These are phyloP conservation scores for Flaveria trinervia DNA, from an alignment of 129 eudicot genomes.

Conservation along the genomic window DNA sequence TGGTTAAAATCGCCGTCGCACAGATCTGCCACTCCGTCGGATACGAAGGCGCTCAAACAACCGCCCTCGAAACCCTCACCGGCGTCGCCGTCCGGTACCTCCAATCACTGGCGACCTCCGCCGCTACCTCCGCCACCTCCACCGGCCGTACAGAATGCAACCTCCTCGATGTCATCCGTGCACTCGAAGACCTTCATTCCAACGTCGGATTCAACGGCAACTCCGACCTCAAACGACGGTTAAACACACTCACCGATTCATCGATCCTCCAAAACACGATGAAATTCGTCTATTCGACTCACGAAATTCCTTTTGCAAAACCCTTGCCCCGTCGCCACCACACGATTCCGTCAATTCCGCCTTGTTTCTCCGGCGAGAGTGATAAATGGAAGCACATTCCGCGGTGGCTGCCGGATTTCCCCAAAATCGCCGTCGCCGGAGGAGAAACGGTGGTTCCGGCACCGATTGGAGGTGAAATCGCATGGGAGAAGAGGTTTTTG, in stretches of 20 bases:
- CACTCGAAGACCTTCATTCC: conserved; percentile 47
- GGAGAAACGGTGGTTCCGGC: conserved; percentile 11
- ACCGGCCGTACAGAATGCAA: conserved; percentile 57
- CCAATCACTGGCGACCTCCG: conserved; percentile 21
- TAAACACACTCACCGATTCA: conserved; percentile 19
- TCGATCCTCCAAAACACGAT: conserved; percentile 30
- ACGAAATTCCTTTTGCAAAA: conserved; percentile 60
- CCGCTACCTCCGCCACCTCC: conserved; percentile 46
- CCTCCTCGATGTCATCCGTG: conserved; percentile 47
- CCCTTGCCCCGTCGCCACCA: conserved; percentile 35
- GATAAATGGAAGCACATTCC: conserved; percentile 48
- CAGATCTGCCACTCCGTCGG: conserved; percentile 66
- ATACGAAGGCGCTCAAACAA: conserved; percentile 38
- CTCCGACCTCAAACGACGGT: conserved; percentile 10
- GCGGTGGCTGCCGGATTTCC: conserved; percentile 61
- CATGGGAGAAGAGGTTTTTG: not conserved
- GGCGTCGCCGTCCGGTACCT: conserved; percentile 28
- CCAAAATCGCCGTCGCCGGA: conserved; percentile 19
- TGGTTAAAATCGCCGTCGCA: conserved; percentile 48
- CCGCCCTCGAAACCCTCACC: conserved; percentile 49
- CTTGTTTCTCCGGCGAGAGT: conserved; percentile 9
- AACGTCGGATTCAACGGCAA: conserved; percentile 45
- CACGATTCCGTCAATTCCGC: not conserved
- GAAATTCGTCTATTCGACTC: conserved; percentile 30
- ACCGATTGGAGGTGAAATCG: conserved; percentile 10